These are phyloP conservation scores for Stachybotrys chartarum DNA, from an alignment of 2,329 filamentous ascomycete genomes.

Conservation along the genomic window DNA sequence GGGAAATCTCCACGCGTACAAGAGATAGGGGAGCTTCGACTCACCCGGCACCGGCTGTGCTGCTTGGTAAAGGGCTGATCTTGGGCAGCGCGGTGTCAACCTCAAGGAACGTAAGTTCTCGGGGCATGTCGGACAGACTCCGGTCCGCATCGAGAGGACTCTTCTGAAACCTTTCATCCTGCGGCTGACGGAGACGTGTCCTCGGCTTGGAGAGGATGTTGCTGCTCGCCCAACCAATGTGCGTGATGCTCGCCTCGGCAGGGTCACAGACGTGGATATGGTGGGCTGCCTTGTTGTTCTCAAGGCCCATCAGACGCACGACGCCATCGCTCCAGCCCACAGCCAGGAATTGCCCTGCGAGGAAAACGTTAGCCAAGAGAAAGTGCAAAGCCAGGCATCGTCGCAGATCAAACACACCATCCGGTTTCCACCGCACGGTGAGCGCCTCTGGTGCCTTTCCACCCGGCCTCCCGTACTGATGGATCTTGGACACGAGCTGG, in stretches of 20 bases:
- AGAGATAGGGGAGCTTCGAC: constrained; percentile 14
- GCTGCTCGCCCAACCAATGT: constrained; percentile 47
- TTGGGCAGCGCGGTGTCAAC: constrained; percentile 70
- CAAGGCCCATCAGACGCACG: constrained; percentile 68
- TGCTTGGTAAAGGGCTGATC: constrained; percentile 59
- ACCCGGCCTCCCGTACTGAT: constrained; percentile 33
- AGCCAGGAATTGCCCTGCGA: constrained; percentile 68
- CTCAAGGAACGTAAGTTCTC: constrained; percentile 67
- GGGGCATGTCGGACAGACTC: constrained; percentile 50
- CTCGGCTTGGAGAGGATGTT: constrained; percentile 14
- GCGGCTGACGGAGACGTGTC: constrained; percentile 1
- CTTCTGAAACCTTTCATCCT: constrained; percentile 7
- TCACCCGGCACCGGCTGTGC: constrained; percentile 56
- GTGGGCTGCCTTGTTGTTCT: constrained; percentile 76
- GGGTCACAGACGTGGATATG: constrained; percentile 51
- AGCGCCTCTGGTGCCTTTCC: constrained; percentile 34
- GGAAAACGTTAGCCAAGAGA: constrained; percentile 57
- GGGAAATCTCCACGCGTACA: not conserved
- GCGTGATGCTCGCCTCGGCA: constrained; percentile 35
- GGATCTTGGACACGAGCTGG: constrained; percentile 53
- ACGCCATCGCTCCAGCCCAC: constrained; percentile 78
- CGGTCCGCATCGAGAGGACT: constrained; percentile 5
- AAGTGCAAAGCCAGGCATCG: not conserved
- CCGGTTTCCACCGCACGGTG: constrained; percentile 57
- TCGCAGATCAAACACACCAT: constrained; percentile 43